Conservation (phyloP, 208 protist species). For the Leishmania aethiopica region DNA sequence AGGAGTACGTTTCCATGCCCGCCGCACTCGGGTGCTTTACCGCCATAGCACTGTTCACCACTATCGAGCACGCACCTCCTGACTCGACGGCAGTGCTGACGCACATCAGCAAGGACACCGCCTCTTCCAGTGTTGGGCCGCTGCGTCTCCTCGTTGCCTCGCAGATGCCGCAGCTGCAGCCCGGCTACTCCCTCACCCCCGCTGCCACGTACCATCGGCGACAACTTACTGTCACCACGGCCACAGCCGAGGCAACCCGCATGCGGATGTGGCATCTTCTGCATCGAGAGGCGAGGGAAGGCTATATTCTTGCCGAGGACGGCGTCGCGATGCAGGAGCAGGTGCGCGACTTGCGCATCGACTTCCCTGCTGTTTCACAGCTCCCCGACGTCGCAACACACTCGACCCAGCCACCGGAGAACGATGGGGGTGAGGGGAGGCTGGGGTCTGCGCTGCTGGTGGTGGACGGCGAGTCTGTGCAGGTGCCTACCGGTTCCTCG, state of each 20-base stretch:
- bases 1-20: conserved; percentile 67
- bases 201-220: conserved; percentile 49
- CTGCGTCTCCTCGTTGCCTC: conserved; percentile 66
- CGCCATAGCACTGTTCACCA: conserved; percentile 58
- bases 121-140: conserved; percentile 2
- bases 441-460: conserved; percentile 33
- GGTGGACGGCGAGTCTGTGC: conserved; percentile 65
- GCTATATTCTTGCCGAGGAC: conserved; percentile 71
- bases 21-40: conserved; percentile 37
- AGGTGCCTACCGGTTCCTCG: conserved; percentile 40
- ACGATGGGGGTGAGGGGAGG: neutral
- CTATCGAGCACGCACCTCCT: conserved; percentile 32
- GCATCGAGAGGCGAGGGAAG: conserved; percentile 63
- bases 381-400: conserved; percentile 8
- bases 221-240: conserved; percentile 52
- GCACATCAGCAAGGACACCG: neutral
- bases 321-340: conserved; percentile 61
- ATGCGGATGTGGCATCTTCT: conserved; percentile 83
- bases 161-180: conserved; percentile 78
- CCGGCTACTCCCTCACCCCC: conserved; percentile 73
- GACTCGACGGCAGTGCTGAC: conserved; percentile 37
- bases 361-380: conserved; percentile 21
- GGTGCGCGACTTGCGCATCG: conserved; percentile 42
- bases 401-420: neutral
- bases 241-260: conserved; percentile 53